A percentile compares a stretch with the other conserved stretches of the same genome.
These are phyloP conservation scores for Sordariomycetes sp. DNA, from an alignment of 2,329 filamentous ascomycete genomes.

Conservation along the genomic window DNA sequence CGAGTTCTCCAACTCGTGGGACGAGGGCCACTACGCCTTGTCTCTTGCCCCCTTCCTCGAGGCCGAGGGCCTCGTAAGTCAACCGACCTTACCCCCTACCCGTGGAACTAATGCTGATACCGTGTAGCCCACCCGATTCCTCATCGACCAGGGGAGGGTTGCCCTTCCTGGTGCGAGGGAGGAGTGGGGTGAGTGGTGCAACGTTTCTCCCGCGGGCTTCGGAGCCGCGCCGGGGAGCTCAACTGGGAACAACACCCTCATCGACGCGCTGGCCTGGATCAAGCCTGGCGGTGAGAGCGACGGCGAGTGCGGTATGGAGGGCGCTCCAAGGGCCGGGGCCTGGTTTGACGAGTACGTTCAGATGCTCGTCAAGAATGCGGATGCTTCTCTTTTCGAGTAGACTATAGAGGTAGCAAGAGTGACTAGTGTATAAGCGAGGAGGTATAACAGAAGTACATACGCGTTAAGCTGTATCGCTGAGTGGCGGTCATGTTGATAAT, in stretches of 20 bases:
- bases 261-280: conserved; percentile 29
- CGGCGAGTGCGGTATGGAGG: conserved; percentile 21
- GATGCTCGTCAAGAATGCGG: conserved; percentile 24
- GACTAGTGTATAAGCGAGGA: not conserved
- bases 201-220: conserved; percentile 24
- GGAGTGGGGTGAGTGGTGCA: conserved; percentile 30
- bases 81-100: not conserved
- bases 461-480: no score
- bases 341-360: conserved; percentile 28
- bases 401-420: not conserved
- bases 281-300: conserved; percentile 31
- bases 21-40: conserved; percentile 25
- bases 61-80: conserved; percentile 16
- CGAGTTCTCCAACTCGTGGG: conserved; percentile 22
- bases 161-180: conserved; percentile 19
- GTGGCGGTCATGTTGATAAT: no score
- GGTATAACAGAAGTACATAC: no score
- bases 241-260: conserved; percentile 16
- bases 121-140: conserved; percentile 23
- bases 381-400: conserved; percentile 8
- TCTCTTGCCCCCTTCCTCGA: conserved; percentile 22
- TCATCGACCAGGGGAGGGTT: conserved; percentile 29
- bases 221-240: conserved; percentile 20
- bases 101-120: not conserved
- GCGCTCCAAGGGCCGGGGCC: conserved; percentile 21